These are phyloP conservation scores for Russula ochroleuca DNA, from an alignment of 768 basidiomycete genomes.

Conservation along the genomic window DNA sequence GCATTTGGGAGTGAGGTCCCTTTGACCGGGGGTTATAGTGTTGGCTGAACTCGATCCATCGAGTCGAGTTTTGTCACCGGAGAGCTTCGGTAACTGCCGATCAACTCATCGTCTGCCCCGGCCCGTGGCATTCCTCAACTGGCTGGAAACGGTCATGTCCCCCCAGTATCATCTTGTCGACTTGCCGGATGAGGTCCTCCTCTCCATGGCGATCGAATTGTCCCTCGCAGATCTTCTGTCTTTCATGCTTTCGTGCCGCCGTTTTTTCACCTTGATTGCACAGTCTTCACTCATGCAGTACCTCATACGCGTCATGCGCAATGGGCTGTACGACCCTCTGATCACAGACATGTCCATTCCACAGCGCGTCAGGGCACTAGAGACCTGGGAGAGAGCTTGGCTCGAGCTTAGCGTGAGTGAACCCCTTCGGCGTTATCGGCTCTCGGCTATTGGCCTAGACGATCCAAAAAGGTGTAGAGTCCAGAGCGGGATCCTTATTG, in stretches of 20 bases:
- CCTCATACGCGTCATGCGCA: conserved; percentile 17
- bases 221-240: conserved; percentile 8
- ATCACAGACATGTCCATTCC: conserved; percentile 11
- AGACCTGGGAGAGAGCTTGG: conserved; percentile 19
- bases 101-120: background rate
- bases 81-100: conserved; percentile 10
- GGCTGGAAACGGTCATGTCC: background rate
- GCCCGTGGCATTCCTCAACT: background rate
- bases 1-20: too few species aligned
- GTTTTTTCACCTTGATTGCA: background rate
- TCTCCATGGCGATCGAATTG: conserved; percentile 1
- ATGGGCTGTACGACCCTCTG: conserved; percentile 15
- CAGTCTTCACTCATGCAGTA: conserved; percentile 21
- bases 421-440: background rate
- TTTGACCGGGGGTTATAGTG: too few species aligned
- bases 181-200: conserved; percentile 18
- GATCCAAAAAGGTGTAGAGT: conserved; percentile 3
- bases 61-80: too few species aligned
- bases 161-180: background rate
- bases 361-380: conserved; percentile 1
- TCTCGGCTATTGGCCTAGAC: background rate
- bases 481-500: conserved; percentile 13
- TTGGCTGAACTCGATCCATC: too few species aligned
- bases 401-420: conserved; percentile 1
- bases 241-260: conserved; percentile 7